Conservation (phyloP, 352 stramenopile genomes). For the Saprolegnia diclina region DNA sequence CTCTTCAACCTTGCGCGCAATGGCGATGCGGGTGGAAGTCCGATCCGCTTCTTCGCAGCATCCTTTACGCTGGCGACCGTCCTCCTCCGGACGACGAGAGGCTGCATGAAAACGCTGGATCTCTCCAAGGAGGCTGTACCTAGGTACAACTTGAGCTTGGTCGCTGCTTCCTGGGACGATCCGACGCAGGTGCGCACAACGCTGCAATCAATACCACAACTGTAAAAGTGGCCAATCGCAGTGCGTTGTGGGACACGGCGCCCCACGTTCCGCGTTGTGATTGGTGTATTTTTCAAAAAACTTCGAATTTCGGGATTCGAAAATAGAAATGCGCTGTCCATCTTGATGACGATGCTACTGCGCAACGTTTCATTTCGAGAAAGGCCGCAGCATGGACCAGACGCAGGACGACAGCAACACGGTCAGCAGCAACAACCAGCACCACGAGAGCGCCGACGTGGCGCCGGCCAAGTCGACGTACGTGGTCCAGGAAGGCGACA, state of each 20-base stretch:
- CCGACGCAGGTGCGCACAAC: neutral
- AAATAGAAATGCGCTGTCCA: neutral
- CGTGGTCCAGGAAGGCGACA: slow-evolving; percentile 41
- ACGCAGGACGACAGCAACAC: neutral
- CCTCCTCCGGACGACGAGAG: neutral
- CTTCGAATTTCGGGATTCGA: neutral
- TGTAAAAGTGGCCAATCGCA: neutral
- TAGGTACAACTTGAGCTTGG: neutral
- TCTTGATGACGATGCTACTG: neutral
- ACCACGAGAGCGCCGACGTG: neutral
- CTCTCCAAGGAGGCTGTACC: neutral
- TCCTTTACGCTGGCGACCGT: too few relatives aligned
- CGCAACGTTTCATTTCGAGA: neutral
- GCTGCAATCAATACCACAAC: neutral
- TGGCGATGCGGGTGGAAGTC: too few relatives aligned
- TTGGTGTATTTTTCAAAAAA: neutral
- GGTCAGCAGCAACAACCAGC: neutral
- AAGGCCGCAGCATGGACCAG: neutral
- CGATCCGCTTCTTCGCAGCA: too few relatives aligned
- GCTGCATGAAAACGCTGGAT: neutral
- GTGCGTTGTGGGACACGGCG: too few relatives aligned
- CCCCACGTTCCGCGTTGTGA: neutral
- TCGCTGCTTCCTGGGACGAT: too few relatives aligned
- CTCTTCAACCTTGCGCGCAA: too few relatives aligned
- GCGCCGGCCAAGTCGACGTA: slow-evolving; percentile 26